phyloP scores from a whole-genome alignment of 768 basidiomycete genomes.

The Leccinum rimulosum region DNA sequence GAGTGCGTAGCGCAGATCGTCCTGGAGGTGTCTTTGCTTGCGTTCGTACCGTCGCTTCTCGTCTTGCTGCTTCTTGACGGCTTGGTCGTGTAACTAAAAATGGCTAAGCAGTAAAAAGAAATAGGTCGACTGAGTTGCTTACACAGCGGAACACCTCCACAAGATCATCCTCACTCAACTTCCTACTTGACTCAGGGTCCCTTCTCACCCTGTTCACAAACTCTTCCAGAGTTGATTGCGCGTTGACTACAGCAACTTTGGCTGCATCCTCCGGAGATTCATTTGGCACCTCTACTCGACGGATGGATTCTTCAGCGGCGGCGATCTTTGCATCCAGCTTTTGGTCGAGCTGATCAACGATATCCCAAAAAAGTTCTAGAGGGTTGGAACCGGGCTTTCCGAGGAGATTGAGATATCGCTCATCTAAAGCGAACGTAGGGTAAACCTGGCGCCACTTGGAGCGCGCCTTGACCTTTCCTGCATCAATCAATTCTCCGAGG shows the following conservation, averaged over 20 bases:
- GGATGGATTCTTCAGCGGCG: conserved; percentile 61
- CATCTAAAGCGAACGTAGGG: conserved; percentile 69
- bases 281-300: conserved; percentile 36
- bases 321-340: conserved; percentile 76
- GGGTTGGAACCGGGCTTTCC: conserved; percentile 95
- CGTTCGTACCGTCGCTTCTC: conserved; percentile 87
- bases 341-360: conserved; percentile 84
- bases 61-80: conserved; percentile 73
- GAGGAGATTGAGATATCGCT: conserved; percentile 83
- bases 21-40: conserved; percentile 82
- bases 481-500: conserved; percentile 63
- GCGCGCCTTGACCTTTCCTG: conserved; percentile 70
- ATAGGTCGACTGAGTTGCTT: conserved; percentile 21
- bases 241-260: conserved; percentile 39
- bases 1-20: conserved; percentile 93
- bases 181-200: conserved; percentile 50
- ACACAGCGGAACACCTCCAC: conserved; percentile 63
- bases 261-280: conserved; percentile 31
- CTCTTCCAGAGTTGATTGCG: conserved; percentile 64
- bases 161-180: conserved; percentile 52
- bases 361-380: conserved; percentile 95
- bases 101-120: conserved; percentile 6
- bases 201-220: conserved; percentile 57
- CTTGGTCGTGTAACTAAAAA: conserved; percentile 65
- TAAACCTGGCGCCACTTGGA: conserved; percentile 93